Evolutionary conservation across 345 rosid genomes (phyloP).

Genomic region (Hibiscus trionum): DNA sequence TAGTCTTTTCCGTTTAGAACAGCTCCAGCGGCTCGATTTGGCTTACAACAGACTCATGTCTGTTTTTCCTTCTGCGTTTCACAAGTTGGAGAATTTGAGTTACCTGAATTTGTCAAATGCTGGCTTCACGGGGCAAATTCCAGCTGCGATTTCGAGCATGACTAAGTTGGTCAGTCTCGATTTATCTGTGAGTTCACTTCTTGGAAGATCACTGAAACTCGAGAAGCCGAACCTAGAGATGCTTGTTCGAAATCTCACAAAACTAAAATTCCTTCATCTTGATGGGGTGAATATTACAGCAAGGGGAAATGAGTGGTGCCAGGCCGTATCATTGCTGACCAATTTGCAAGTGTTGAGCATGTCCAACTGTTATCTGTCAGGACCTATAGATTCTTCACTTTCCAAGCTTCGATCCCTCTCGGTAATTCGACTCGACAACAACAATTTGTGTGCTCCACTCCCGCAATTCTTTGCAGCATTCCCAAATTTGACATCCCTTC

Average conservation of each 20-base stretch:
- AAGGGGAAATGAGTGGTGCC: conserved; percentile 20
- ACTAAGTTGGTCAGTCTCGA: not conserved
- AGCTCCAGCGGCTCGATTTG: not conserved
- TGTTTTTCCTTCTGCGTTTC: not conserved
- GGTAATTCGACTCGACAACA: conserved; percentile 15
- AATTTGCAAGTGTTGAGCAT: conserved; percentile 34
- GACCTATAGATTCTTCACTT: conserved; percentile 23
- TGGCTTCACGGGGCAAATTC: not conserved
- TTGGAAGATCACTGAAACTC: not conserved
- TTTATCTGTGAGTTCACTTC: not conserved
- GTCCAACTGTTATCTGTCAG: conserved; percentile 28
- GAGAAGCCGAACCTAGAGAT: not conserved
- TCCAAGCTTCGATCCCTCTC: conserved; percentile 15
- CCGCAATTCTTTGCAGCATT: conserved; percentile 26
- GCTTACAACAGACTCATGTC: not conserved
- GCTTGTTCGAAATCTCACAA: conserved; percentile 14
- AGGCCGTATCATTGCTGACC: conserved; percentile 20
- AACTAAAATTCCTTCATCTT: conserved; percentile 17
- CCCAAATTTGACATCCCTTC: conserved; percentile 11
- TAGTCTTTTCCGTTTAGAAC: conserved; percentile 10
- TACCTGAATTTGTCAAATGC: not conserved
- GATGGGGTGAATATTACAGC: conserved; percentile 26
- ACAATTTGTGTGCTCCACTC: conserved; percentile 17
- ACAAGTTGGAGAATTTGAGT: not conserved
- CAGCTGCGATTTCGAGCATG: not conserved